Percentiles rank a stretch among this genome's conserved stretches.
These are phyloP conservation scores for Exserohilum rostratum DNA, from an alignment of 2,329 filamentous ascomycete species.

Conservation along the genomic window DNA sequence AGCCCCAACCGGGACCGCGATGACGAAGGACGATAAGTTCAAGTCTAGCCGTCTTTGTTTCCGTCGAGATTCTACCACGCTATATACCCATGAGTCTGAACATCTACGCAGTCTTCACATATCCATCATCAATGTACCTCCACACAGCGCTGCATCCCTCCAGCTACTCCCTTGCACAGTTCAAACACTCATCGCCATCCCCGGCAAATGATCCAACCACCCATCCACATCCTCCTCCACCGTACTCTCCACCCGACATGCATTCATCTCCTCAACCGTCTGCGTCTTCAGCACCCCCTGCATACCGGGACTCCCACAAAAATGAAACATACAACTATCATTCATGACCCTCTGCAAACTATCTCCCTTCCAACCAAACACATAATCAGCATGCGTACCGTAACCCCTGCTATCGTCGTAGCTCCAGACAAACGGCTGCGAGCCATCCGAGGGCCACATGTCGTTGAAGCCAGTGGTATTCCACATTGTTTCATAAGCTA, in stretches of 20 bases:
- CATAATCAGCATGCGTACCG: slow-evolving; percentile 33
- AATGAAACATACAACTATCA: slow-evolving; percentile 30
- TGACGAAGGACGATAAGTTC: background rate
- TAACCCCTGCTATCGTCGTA: slow-evolving; percentile 30
- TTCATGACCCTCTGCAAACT: slow-evolving; percentile 34
- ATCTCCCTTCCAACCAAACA: slow-evolving; percentile 41
- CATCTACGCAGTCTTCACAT: background rate
- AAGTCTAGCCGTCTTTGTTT: background rate
- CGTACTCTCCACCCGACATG: slow-evolving; percentile 19
- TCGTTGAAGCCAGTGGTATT: slow-evolving; percentile 39
- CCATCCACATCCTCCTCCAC: slow-evolving; percentile 26
- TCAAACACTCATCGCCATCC: background rate
- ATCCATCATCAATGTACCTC: background rate
- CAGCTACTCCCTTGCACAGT: too few relatives aligned
- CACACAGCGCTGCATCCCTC: too few relatives aligned
- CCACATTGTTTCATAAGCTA: slow-evolving; percentile 39
- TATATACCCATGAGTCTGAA: slow-evolving; percentile 5
- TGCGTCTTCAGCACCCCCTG: slow-evolving; percentile 27
- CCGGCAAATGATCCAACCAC: slow-evolving; percentile 23
- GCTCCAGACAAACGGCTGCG: slow-evolving; percentile 1
- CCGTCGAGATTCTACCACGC: background rate
- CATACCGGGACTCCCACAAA: slow-evolving; percentile 25
- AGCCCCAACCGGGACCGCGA: slow-evolving; percentile 3
- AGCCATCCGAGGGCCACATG: slow-evolving; percentile 35
- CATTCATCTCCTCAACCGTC: slow-evolving; percentile 25